Percentiles rank a stretch among this genome's conserved stretches.
phyloP scores from a whole-genome alignment of 129 eudicot species.

The Chrysanthemum makinoi region DNA sequence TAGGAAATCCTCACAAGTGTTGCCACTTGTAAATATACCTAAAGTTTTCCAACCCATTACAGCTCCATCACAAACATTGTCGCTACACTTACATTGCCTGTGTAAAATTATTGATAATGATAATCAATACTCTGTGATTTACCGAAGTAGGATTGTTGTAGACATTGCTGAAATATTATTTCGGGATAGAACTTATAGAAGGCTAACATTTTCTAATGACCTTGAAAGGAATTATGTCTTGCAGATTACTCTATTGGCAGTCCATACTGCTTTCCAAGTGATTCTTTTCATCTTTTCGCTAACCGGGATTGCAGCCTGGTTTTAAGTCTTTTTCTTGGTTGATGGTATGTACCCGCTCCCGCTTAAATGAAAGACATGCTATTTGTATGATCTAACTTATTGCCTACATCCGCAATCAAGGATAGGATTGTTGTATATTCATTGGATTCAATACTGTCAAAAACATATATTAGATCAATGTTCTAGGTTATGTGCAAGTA shows the following conservation, averaged over 20 bases:
- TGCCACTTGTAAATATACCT: too few species aligned
- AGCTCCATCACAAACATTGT: too few species aligned
- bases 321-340: slow-evolving; percentile 5
- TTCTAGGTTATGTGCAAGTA: neutral
- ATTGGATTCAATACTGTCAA: neutral
- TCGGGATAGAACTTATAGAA: neutral
- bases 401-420: neutral
- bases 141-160: neutral
- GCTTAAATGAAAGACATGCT: too few species aligned
- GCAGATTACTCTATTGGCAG: slow-evolving; percentile 21
- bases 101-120: too few species aligned
- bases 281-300: neutral
- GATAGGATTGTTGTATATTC: neutral
- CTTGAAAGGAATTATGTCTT: neutral
- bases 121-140: too few species aligned
- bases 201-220: neutral
- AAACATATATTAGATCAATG: neutral
- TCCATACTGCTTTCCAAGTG: neutral
- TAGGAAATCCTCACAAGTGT: too few species aligned
- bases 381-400: neutral
- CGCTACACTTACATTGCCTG: too few species aligned
- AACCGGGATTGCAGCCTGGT: neutral
- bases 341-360: slow-evolving; percentile 14
- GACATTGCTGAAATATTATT: neutral
- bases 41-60: too few species aligned